Percentiles rank a stretch among this genome's conserved stretches.
phyloP scores from a whole-genome alignment of 129 eudicot genomes.

The Flaveria sonorensis region DNA sequence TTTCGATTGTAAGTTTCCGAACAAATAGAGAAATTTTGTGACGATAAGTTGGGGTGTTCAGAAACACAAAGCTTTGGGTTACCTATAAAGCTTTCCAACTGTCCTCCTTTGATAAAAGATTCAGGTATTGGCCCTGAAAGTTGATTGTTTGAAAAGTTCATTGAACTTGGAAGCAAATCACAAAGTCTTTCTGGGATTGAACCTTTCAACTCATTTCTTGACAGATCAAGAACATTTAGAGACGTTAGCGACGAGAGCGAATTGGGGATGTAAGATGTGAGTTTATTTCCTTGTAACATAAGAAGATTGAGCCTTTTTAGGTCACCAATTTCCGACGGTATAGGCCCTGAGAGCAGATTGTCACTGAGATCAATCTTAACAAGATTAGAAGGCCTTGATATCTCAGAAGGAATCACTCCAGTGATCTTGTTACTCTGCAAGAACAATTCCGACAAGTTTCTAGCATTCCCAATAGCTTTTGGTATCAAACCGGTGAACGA shows the following conservation, averaged over 20 bases:
- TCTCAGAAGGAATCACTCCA: constrained; percentile 66
- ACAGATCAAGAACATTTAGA: constrained; percentile 73
- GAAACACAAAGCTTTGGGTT: constrained; percentile 75
- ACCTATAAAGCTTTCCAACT: constrained; percentile 67
- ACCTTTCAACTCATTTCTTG: constrained; percentile 67
- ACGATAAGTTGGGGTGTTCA: constrained; percentile 36
- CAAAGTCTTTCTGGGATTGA: constrained; percentile 71
- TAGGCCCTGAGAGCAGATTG: constrained; percentile 69
- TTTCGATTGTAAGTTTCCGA: constrained; percentile 40
- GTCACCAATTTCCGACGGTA: constrained; percentile 74
- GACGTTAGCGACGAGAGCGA: constrained; percentile 58
- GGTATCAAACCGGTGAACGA: constrained; percentile 60
- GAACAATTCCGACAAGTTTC: constrained; percentile 70
- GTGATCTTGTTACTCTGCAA: constrained; percentile 60
- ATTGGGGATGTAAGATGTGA: constrained; percentile 63
- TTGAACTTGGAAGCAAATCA: constrained; percentile 71
- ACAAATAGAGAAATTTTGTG: constrained; percentile 49
- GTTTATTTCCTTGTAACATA: constrained; percentile 57
- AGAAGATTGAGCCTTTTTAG: constrained; percentile 57
- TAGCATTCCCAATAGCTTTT: constrained; percentile 50
- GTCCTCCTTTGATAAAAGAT: constrained; percentile 60
- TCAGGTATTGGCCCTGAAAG: constrained; percentile 88
- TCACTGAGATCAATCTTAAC: constrained; percentile 85
- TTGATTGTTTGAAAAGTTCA: constrained; percentile 75
- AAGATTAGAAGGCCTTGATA: constrained; percentile 54